Conservation (phyloP, 2,329 filamentous ascomycete genomes). For the Thermothelomyces thermophilus region DNA sequence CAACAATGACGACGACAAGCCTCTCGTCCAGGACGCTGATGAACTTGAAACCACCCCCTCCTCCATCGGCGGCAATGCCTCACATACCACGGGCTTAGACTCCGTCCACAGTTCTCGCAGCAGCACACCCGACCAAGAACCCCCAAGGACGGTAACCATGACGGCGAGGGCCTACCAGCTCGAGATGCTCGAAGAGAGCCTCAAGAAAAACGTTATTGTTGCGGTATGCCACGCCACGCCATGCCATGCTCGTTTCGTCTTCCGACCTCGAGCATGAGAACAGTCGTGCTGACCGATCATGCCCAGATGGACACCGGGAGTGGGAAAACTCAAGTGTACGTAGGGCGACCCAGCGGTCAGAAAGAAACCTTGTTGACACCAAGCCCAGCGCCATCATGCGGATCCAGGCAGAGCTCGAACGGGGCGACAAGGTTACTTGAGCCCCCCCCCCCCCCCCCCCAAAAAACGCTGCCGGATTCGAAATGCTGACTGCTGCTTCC, state of each 20-base stretch:
- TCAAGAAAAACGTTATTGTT: conserved; percentile 64
- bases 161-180: conserved; percentile 59
- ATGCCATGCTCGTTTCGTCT: not conserved
- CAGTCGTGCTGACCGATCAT: conserved; percentile 5
- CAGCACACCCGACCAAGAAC: conserved; percentile 18
- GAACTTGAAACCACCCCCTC: conserved; percentile 4
- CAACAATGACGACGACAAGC: not conserved
- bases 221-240: conserved; percentile 42
- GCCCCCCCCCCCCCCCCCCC: too few species aligned
- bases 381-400: conserved; percentile 57
- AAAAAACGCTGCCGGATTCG: too few species aligned
- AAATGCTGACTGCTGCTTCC: not conserved
- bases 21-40: not conserved
- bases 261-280: not conserved
- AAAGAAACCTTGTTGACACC: conserved; percentile 11
- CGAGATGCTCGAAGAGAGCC: conserved; percentile 68
- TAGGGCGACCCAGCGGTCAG: conserved; percentile 8
- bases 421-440: conserved; percentile 46
- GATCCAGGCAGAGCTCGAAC: conserved; percentile 58
- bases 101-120: conserved; percentile 1
- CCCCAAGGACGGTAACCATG: conserved; percentile 28
- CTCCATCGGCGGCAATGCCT: not conserved
- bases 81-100: not conserved
- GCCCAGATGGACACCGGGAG: conserved; percentile 71
- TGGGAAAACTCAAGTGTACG: conserved; percentile 72